Base-by-base conservation (phyloP, 148 eudicot species). In the Linanthus parryae region DNA sequence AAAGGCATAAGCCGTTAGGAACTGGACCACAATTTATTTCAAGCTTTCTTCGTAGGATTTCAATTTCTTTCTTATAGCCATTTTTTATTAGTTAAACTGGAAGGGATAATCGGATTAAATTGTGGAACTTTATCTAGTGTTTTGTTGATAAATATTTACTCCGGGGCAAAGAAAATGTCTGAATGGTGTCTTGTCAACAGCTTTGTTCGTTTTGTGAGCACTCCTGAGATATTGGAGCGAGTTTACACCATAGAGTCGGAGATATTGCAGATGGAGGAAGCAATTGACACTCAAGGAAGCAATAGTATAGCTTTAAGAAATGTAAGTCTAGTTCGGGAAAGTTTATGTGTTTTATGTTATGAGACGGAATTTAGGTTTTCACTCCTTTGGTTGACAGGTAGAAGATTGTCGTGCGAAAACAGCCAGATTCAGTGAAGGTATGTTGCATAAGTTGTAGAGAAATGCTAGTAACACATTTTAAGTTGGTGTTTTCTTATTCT, bases 191-290 rank as follows among this genome's bases (percentile, higher is more conserved):
- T 20, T 26, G 55, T 27, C 20, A 23, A 58, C 58, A 92, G 99
- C 80, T 94, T 88, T 78, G 99, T 94, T 77, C 95, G 99, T 34
- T 94, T 88, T 76, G 99, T 94, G 75, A 94, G 95, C 65, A 88
- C 85, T 49, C 99, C 96, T 1, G 99, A 94, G 77, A 80, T 94
- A 54, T 81, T 88, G 63, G 99, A 88, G 75, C 78, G 99, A 52
- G 99, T 85, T 10, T 72, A 70, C 61, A 84, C 95, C 26, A 73
- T 88, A 75, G 99, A 94, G 76, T 82, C 95, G 53, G 96, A 94
- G 66, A 94, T 88, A 47, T 44, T 74, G 40, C 99, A 94, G 73
- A 85, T 92, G 54, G 88, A 74, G 63, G 78, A 88, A 64, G 96
- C 96, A 52, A 94, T 88, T 59, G 57, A 76, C 50, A 35, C 67